Evolutionary conservation across 2,329 filamentous ascomycete genomes (phyloP).

Genomic region (Onygenales sp.): DNA sequence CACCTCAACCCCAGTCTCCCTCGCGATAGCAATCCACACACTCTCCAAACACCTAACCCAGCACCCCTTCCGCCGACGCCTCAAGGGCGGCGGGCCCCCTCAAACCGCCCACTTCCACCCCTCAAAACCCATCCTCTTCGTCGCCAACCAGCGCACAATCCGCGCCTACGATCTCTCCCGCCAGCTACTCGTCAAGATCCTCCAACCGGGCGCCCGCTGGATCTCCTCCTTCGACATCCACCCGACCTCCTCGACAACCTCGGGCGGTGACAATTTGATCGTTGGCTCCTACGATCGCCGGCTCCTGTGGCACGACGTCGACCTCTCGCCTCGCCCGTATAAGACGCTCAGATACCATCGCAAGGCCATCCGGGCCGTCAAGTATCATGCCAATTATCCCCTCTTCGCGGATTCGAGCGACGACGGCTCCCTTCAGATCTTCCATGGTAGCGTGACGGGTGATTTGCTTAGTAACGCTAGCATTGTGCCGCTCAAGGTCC

Average conservation of each 20-base stretch:
- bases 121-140: slow-evolving; percentile 83
- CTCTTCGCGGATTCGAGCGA: slow-evolving; percentile 93
- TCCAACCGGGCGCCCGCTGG: slow-evolving; percentile 89
- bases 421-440: slow-evolving; percentile 88
- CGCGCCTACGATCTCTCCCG: slow-evolving; percentile 88
- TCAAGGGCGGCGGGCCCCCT: slow-evolving; percentile 62
- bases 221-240: slow-evolving; percentile 93
- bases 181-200: slow-evolving; percentile 83
- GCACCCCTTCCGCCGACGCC: slow-evolving; percentile 70
- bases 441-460: slow-evolving; percentile 90
- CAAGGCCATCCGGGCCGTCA: slow-evolving; percentile 82
- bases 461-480: slow-evolving; percentile 94
- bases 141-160: slow-evolving; percentile 88
- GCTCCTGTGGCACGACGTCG: slow-evolving; percentile 92
- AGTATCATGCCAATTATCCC: slow-evolving; percentile 72
- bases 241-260: slow-evolving; percentile 77
- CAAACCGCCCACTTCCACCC: slow-evolving; percentile 95
- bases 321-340: slow-evolving; percentile 81
- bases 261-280: slow-evolving; percentile 85
- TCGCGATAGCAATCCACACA: slow-evolving; percentile 85
- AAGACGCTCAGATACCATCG: slow-evolving; percentile 94
- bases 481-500: slow-evolving; percentile 90
- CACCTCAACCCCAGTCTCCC: slow-evolving; percentile 37
- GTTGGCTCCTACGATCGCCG: slow-evolving; percentile 91
- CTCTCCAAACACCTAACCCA: slow-evolving; percentile 91